Percentiles rank a stretch among this genome's conserved stretches.
Evolutionary conservation across 1,284 basidiomycete species (phyloP).

Genomic region (Ganoderma sp.): DNA sequence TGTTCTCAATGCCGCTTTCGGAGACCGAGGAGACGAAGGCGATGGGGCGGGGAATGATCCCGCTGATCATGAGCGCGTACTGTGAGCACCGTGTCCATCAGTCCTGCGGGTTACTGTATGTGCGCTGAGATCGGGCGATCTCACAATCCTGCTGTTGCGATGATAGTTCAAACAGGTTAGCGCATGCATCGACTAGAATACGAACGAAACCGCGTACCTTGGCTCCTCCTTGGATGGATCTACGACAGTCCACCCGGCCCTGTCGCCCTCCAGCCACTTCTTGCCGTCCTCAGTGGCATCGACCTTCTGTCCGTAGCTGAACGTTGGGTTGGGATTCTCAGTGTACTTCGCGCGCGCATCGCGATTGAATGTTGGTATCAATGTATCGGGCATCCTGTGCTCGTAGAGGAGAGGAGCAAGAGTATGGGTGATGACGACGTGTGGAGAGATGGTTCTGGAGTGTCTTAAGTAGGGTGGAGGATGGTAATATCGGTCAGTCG

Average conservation of each 20-base stretch:
- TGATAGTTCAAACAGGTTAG: background rate
- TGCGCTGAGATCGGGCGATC: background rate
- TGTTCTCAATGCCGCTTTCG: slow-evolving; percentile 61
- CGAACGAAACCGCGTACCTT: slow-evolving; percentile 42
- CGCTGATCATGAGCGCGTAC: slow-evolving; percentile 63
- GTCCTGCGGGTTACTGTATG: background rate
- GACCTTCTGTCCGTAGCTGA: slow-evolving; percentile 60
- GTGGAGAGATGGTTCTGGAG: background rate
- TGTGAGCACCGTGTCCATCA: slow-evolving; percentile 5
- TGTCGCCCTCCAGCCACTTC: slow-evolving; percentile 57
- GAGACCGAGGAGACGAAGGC: slow-evolving; percentile 75
- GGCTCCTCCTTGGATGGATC: slow-evolving; percentile 55
- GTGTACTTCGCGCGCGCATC: slow-evolving; percentile 44
- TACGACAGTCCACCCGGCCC: slow-evolving; percentile 61
- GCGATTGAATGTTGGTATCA: slow-evolving; percentile 22
- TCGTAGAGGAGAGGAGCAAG: background rate
- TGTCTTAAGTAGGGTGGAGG: background rate
- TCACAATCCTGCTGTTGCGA: slow-evolving; percentile 28
- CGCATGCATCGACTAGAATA: too few relatives aligned
- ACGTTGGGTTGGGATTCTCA: slow-evolving; percentile 61
- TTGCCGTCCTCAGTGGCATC: slow-evolving; percentile 54
- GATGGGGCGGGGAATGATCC: slow-evolving; percentile 74
- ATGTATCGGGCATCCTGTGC: background rate
- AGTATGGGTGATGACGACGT: background rate
- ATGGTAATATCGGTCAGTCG: background rate